Percentiles rank a stretch among this genome's conserved stretches.
Evolutionary conservation across 1,139 yeast genomes (phyloP).

Genomic region (Geotrichum europaeum): DNA sequence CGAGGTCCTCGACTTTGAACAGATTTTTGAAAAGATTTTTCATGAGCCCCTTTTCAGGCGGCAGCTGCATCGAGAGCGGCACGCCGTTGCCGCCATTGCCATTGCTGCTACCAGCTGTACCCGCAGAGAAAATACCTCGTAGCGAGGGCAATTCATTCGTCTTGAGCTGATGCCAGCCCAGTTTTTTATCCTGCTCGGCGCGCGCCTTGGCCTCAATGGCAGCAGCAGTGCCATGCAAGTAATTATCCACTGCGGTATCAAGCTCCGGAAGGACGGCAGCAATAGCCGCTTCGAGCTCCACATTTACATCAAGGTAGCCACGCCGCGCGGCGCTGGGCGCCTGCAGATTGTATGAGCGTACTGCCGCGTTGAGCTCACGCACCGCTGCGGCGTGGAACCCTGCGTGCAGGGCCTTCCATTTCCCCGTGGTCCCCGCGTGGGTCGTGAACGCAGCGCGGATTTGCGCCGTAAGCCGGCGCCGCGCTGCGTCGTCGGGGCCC

Average conservation of each 20-base stretch:
- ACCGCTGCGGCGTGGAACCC: slow-evolving; percentile 44
- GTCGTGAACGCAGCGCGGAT: neutral
- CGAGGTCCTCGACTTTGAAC: slow-evolving; percentile 23
- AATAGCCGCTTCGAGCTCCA: slow-evolving; percentile 40
- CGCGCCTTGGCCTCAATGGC: neutral
- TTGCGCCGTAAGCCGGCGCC: neutral
- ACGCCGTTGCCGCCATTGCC: neutral
- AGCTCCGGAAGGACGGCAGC: neutral
- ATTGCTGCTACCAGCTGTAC: neutral
- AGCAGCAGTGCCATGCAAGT: neutral
- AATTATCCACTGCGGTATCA: neutral
- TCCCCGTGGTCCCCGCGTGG: slow-evolving; percentile 18
- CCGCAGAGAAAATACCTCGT: neutral
- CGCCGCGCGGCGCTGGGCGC: slow-evolving; percentile 75
- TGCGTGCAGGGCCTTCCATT: slow-evolving; percentile 39
- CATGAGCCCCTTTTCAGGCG: slow-evolving; percentile 31
- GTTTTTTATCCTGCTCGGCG: neutral
- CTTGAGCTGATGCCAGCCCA: neutral
- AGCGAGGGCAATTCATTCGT: neutral
- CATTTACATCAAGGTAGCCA: slow-evolving; percentile 49
- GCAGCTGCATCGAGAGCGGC: slow-evolving; percentile 1
- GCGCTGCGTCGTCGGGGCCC: neutral
- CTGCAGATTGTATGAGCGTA: slow-evolving; percentile 71
- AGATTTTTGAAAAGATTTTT: slow-evolving; percentile 29
- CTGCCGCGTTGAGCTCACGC: slow-evolving; percentile 47